Percentiles rank a stretch among this genome's conserved stretches.
Evolutionary conservation across 2,329 filamentous ascomycete genomes (phyloP).

Genomic region (Penicillium sp.): DNA sequence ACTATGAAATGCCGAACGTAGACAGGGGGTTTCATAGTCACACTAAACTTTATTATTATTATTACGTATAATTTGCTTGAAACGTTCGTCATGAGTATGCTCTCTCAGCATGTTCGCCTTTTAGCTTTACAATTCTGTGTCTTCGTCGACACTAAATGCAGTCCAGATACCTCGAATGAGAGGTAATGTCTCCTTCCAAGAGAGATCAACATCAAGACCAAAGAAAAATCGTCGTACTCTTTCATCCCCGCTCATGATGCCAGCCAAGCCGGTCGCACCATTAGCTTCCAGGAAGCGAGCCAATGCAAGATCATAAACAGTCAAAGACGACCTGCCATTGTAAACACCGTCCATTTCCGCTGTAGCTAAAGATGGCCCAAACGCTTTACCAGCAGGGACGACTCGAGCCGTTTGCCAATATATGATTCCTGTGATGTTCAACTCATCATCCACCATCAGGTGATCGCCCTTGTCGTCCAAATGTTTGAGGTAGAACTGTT

Average conservation of each 20-base stretch:
- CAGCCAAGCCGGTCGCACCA: constrained; percentile 4
- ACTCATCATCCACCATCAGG: constrained; percentile 6
- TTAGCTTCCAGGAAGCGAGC: constrained; percentile 7
- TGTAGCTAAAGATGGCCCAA: constrained; percentile 12
- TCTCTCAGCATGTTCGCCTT: constrained; percentile 6
- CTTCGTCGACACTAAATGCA: constrained; percentile 4
- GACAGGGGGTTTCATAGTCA: too few species aligned
- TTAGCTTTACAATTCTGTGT: constrained; percentile 8
- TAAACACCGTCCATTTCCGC: constrained; percentile 8
- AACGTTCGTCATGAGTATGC: too few species aligned
- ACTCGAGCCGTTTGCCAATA: constrained; percentile 38
- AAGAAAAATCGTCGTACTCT: constrained; percentile 12
- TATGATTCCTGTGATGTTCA: constrained; percentile 43
- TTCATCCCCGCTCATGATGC: constrained; percentile 8
- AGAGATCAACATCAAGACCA: constrained; percentile 8
- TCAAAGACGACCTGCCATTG: constrained; percentile 6
- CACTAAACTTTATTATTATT: too few species aligned
- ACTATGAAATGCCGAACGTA: too few species aligned
- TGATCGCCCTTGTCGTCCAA: constrained; percentile 10
- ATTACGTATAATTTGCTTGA: background rate
- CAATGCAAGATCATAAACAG: constrained; percentile 8
- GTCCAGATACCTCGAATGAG: constrained; percentile 7
- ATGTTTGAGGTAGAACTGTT: constrained; percentile 10
- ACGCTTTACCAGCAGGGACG: constrained; percentile 8
- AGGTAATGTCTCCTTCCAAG: constrained; percentile 7